These are phyloP conservation scores for Rosa hybrid DNA, from an alignment of 331 rosid species.

Conservation along the genomic window DNA sequence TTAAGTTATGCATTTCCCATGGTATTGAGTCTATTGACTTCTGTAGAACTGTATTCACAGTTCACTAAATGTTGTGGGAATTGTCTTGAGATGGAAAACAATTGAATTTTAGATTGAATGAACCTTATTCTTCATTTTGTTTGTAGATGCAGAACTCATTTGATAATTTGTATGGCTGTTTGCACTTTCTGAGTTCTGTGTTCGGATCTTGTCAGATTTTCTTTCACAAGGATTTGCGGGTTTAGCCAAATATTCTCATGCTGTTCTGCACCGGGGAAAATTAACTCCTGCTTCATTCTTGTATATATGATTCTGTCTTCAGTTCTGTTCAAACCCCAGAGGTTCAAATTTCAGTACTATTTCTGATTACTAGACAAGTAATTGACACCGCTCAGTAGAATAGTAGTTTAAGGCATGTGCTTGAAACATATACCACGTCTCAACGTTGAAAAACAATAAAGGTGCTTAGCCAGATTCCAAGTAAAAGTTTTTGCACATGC, in stretches of 20 bases:
- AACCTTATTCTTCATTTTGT: background rate
- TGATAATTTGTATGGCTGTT: background rate
- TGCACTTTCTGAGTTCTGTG: background rate
- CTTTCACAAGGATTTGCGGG: background rate
- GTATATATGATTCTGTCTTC: background rate
- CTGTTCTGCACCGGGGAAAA: background rate
- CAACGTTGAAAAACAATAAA: background rate
- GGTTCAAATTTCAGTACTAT: background rate
- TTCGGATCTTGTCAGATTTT: background rate
- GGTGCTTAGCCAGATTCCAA: background rate
- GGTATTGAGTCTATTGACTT: background rate
- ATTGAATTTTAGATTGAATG: background rate
- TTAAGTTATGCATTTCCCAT: background rate
- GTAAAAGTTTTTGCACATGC: background rate
- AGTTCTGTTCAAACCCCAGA: background rate
- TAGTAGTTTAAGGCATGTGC: background rate
- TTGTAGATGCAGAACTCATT: background rate
- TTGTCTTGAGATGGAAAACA: background rate
- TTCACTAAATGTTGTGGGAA: background rate
- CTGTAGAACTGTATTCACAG: background rate
- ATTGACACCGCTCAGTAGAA: background rate
- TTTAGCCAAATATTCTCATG: background rate
- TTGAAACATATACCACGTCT: background rate
- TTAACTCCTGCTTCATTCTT: background rate
- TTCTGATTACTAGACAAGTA: background rate